These are phyloP conservation scores for Botrytis fabae DNA, from an alignment of 2,329 filamentous ascomycete genomes.

Conservation along the genomic window DNA sequence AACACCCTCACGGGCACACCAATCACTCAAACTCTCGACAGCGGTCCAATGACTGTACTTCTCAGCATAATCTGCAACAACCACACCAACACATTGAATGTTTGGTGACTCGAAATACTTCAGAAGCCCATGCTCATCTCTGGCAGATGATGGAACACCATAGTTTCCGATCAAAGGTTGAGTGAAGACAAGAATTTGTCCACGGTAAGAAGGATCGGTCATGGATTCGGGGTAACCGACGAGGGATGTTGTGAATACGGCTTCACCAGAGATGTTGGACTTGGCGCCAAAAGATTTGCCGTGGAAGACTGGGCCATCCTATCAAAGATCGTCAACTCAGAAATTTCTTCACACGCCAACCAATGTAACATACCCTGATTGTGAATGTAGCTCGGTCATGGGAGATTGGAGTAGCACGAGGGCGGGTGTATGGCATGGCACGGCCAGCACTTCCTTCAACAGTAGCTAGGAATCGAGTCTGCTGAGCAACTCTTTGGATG, in stretches of 20 bases:
- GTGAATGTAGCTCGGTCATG: conserved; percentile 88
- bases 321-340: conserved; percentile 38
- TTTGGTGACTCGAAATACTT: conserved; percentile 99
- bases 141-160: conserved; percentile 82
- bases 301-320: conserved; percentile 94
- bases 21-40: conserved; percentile 87
- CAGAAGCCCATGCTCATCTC: conserved; percentile 85
- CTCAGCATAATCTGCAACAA: conserved; percentile 90
- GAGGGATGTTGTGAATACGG: conserved; percentile 96
- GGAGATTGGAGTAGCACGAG: conserved; percentile 65
- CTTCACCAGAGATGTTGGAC: conserved; percentile 94
- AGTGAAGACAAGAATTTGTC: conserved; percentile 97
- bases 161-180: conserved; percentile 98
- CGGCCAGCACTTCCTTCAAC: conserved; percentile 70
- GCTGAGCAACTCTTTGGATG: conserved; percentile 38
- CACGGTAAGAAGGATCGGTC: conserved; percentile 83
- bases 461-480: conserved; percentile 60
- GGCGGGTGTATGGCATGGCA: conserved; percentile 59
- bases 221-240: conserved; percentile 97
- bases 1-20: conserved; percentile 95
- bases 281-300: conserved; percentile 97
- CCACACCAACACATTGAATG: conserved; percentile 93
- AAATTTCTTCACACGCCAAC: not conserved
- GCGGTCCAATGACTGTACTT: conserved; percentile 99
- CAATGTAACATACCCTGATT: conserved; percentile 66